These are phyloP conservation scores for Camellia oleifera DNA, from an alignment of 179 eudicot species.

Conservation along the genomic window DNA sequence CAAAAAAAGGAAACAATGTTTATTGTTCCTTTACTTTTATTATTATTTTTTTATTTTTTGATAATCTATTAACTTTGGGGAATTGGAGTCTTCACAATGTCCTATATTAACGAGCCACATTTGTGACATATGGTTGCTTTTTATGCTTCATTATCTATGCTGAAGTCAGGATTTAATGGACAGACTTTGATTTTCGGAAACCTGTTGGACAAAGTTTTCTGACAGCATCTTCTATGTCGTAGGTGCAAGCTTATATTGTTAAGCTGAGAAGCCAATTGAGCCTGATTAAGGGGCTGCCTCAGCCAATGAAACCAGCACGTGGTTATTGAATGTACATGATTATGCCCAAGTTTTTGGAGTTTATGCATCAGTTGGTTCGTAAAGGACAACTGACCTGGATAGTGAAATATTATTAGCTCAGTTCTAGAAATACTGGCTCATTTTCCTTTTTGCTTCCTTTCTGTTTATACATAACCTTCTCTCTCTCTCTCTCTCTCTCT, in stretches of 20 bases:
- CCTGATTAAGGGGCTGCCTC: conserved; percentile 50
- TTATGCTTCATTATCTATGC: neutral
- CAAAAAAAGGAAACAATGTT: neutral
- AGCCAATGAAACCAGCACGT: conserved; percentile 35
- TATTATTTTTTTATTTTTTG: neutral
- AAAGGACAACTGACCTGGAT: conserved; percentile 7
- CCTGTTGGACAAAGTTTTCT: conserved; percentile 7
- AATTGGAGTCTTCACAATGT: neutral
- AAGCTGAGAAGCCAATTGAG: conserved; percentile 67
- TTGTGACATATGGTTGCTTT: neutral
- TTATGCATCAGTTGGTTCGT: neutral
- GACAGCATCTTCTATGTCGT: conserved; percentile 19
- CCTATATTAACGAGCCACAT: neutral
- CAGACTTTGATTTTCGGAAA: neutral
- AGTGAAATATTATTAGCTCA: conserved; percentile 16
- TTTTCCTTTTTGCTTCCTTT: neutral
- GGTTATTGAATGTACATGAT: conserved; percentile 28
- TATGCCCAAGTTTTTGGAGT: neutral
- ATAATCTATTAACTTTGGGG: neutral
- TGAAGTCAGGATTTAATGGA: neutral
- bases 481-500: no score
- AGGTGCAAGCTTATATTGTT: conserved; percentile 81
- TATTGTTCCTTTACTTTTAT: neutral
- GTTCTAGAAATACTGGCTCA: neutral
- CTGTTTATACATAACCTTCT: neutral